Conservation (phyloP, 73 alveolate genomes). For the Paramecium bursaria region DNA sequence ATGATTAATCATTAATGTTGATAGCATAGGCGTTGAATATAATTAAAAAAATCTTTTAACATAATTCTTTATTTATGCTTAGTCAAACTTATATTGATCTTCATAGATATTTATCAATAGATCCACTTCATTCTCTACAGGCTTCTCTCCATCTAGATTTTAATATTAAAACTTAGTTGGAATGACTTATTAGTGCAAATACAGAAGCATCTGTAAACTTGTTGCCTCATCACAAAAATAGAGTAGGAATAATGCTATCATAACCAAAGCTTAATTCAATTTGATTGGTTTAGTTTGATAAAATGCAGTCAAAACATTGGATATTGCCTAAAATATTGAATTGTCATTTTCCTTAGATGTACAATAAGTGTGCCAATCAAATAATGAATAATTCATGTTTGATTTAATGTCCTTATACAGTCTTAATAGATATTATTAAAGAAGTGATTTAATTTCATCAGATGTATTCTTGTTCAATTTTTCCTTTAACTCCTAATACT, state of each 20-base stretch:
- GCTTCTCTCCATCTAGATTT: conserved; percentile 24
- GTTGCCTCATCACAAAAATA: conserved; percentile 60
- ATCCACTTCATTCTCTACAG: conserved; percentile 1
- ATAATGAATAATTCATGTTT: conserved; percentile 21
- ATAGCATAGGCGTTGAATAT: neutral
- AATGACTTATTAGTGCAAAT: conserved; percentile 16
- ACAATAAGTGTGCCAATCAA: conserved; percentile 19
- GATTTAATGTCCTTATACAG: conserved; percentile 23
- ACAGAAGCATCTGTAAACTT: neutral
- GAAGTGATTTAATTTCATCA: neutral
- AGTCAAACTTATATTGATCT: neutral
- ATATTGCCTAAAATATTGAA: neutral
- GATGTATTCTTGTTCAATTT: conserved; percentile 1
- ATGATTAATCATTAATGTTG: conserved; percentile 32
- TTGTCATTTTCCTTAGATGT: neutral
- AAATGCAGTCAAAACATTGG: conserved; percentile 11
- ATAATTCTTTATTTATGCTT: neutral
- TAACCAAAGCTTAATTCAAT: conserved; percentile 9
- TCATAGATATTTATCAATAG: neutral
- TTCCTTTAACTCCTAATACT: neutral
- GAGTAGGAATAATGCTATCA: neutral
- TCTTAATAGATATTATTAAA: neutral
- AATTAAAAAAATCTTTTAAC: neutral
- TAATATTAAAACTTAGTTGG: conserved; percentile 39
- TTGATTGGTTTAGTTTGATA: neutral